phyloP scores from a whole-genome alignment of 2,329 filamentous ascomycete genomes.

The Gaeumannomyces sp. region DNA sequence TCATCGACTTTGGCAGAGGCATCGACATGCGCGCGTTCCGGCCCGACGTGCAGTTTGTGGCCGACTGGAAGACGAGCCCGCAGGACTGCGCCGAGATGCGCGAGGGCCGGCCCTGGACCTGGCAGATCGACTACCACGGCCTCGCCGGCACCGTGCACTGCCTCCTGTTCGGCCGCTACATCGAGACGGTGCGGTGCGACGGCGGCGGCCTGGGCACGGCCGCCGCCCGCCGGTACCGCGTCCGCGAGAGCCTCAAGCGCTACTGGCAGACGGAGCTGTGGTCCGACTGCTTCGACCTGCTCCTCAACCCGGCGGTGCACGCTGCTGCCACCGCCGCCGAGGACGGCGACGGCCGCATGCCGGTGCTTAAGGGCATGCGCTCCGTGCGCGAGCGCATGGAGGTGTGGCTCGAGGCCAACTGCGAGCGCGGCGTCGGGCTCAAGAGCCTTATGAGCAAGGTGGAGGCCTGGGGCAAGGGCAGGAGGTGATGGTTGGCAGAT shows the following conservation, averaged over 20 bases:
- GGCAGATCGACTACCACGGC: slow-evolving; percentile 94
- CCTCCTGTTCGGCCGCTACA: slow-evolving; percentile 90
- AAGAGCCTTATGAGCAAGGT: slow-evolving; percentile 62
- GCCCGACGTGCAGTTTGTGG: slow-evolving; percentile 76
- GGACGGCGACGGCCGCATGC: slow-evolving; percentile 51
- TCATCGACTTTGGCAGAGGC: slow-evolving; percentile 92
- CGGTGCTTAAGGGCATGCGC: slow-evolving; percentile 65
- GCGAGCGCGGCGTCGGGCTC: slow-evolving; percentile 72
- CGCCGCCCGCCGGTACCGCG: slow-evolving; percentile 62
- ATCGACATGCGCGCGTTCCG: slow-evolving; percentile 89
- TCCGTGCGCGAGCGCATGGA: slow-evolving; percentile 74
- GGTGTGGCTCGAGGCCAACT: slow-evolving; percentile 70
- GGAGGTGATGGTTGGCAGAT: slow-evolving; percentile 18
- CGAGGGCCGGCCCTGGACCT: slow-evolving; percentile 91
- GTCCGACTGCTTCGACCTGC: slow-evolving; percentile 72
- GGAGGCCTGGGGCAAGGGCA: slow-evolving; percentile 40
- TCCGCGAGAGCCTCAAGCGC: slow-evolving; percentile 78
- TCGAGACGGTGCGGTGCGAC: slow-evolving; percentile 64
- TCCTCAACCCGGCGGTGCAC: slow-evolving; percentile 74
- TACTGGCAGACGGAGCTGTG: slow-evolving; percentile 98
- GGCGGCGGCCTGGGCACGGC: slow-evolving; percentile 45
- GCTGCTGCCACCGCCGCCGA: slow-evolving; percentile 46
- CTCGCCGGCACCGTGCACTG: slow-evolving; percentile 83
- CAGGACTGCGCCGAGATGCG: slow-evolving; percentile 95
- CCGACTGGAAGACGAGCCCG: slow-evolving; percentile 85